Conservation (phyloP, 78 protist species). For the Dictyostelium firmibasis region DNA sequence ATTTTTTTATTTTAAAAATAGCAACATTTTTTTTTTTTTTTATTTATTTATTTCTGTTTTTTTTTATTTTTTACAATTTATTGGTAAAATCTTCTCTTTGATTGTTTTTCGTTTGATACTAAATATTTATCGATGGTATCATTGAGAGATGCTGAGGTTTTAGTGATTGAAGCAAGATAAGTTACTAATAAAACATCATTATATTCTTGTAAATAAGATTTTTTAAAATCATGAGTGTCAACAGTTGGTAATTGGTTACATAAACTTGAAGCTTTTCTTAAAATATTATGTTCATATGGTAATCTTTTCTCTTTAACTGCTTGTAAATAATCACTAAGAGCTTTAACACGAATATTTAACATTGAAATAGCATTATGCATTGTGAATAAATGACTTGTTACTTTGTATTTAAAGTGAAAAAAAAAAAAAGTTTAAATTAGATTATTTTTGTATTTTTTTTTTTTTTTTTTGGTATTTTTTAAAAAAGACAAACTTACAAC, state of each 20-base stretch:
- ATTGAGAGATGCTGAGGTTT: constrained; percentile 80
- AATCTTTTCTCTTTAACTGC: constrained; percentile 55
- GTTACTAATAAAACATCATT: constrained; percentile 89
- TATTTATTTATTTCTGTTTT: background rate
- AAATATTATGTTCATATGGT: constrained; percentile 76
- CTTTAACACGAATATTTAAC: constrained; percentile 78
- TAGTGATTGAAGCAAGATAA: constrained; percentile 88
- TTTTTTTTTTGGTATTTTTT: background rate
- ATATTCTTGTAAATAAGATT: constrained; percentile 70
- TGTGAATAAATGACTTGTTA: constrained; percentile 63
- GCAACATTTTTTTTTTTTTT: background rate
- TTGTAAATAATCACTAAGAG: constrained; percentile 46
- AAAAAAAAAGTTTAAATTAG: background rate
- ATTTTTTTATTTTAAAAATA: too few relatives aligned
- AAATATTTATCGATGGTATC: constrained; percentile 89
- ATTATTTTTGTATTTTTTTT: background rate
- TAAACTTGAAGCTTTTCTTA: constrained; percentile 76
- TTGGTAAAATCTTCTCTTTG: constrained; percentile 42
- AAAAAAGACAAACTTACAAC: constrained; percentile 11
- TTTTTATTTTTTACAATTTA: background rate
- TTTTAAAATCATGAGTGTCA: constrained; percentile 28
- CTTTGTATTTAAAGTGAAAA: background rate
- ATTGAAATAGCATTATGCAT: constrained; percentile 83
- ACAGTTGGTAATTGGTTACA: constrained; percentile 86
- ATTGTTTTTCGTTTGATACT: constrained; percentile 84